Percentiles rank a stretch among this genome's conserved stretches.
Conservation (phyloP, 2,329 filamentous ascomycete genomes). For the Phialophora macrospora region DNA sequence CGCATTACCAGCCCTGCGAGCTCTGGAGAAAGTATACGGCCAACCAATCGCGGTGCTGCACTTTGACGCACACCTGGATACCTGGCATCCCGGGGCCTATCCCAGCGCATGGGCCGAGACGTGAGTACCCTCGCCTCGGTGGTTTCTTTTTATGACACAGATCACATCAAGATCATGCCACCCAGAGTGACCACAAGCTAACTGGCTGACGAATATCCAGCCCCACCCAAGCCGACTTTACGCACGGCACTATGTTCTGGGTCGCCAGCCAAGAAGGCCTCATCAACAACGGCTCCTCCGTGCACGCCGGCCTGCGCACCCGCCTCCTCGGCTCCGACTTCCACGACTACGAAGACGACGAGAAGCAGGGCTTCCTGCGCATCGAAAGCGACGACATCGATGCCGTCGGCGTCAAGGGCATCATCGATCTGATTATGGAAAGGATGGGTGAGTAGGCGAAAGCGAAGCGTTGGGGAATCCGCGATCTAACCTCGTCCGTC, state of each 20-base stretch:
- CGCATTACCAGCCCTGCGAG: conserved; percentile 70
- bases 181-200: no score
- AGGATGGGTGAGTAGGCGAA: conserved; percentile 60
- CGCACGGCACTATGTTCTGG: conserved; percentile 92
- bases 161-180: no score
- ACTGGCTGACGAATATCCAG: background rate
- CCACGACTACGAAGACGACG: conserved; percentile 73
- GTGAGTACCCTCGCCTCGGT: background rate
- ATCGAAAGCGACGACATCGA: conserved; percentile 88
- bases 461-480: background rate
- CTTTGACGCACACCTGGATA: conserved; percentile 81
- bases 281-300: conserved; percentile 72
- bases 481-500: background rate
- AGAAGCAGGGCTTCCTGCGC: conserved; percentile 76
- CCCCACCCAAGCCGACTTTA: conserved; percentile 72
- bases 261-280: conserved; percentile 80
- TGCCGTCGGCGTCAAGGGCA: conserved; percentile 72
- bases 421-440: conserved; percentile 72
- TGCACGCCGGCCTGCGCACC: conserved; percentile 83
- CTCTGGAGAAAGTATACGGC: conserved; percentile 66
- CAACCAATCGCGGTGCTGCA: conserved; percentile 71
- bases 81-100: conserved; percentile 80
- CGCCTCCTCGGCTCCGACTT: conserved; percentile 70
- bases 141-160: no score
- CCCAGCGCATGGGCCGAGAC: conserved; percentile 70